Evolutionary conservation across 352 stramenopile species (phyloP).

Genomic region (Globisporangium mamillatum): DNA sequence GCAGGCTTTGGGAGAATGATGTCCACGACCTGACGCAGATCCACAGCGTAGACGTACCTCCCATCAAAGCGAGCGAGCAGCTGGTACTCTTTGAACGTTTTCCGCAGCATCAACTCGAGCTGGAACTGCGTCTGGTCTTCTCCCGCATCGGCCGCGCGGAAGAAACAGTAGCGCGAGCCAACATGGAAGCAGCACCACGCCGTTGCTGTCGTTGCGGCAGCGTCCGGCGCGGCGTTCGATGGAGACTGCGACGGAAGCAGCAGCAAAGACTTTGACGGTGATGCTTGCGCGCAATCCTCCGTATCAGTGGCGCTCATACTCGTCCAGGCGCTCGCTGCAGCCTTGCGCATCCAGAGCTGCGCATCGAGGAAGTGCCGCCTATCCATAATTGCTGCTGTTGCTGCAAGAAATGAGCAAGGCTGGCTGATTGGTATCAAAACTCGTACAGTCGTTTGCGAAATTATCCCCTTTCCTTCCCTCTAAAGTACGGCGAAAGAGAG

Average conservation of each 20-base stretch:
- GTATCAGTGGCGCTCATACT: neutral
- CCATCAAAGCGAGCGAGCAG: slow-evolving; percentile 31
- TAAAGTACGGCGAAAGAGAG: neutral
- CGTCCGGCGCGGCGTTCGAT: neutral
- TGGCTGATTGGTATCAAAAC: neutral
- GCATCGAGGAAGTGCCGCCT: slow-evolving; percentile 27
- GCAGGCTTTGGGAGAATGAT: slow-evolving; percentile 3
- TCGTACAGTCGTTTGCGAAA: neutral
- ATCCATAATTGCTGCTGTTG: slow-evolving; percentile 19
- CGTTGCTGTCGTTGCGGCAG: neutral
- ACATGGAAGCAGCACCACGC: slow-evolving; percentile 39
- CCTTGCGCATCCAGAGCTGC: slow-evolving; percentile 29
- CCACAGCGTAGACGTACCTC: slow-evolving; percentile 23
- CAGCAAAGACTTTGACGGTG: neutral
- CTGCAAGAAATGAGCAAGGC: neutral
- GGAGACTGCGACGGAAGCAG: neutral
- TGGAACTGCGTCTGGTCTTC: slow-evolving; percentile 36
- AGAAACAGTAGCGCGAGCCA: slow-evolving; percentile 33
- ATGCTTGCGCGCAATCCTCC: too few species aligned
- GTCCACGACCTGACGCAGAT: slow-evolving; percentile 13
- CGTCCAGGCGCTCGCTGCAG: neutral
- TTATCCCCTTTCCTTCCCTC: neutral
- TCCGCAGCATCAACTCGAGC: slow-evolving; percentile 23
- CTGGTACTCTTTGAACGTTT: neutral
- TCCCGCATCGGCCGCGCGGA: slow-evolving; percentile 11